Evolutionary conservation across 495 filamentous ascomycete genomes (phyloP).

Genomic region (Neurospora sp.): DNA sequence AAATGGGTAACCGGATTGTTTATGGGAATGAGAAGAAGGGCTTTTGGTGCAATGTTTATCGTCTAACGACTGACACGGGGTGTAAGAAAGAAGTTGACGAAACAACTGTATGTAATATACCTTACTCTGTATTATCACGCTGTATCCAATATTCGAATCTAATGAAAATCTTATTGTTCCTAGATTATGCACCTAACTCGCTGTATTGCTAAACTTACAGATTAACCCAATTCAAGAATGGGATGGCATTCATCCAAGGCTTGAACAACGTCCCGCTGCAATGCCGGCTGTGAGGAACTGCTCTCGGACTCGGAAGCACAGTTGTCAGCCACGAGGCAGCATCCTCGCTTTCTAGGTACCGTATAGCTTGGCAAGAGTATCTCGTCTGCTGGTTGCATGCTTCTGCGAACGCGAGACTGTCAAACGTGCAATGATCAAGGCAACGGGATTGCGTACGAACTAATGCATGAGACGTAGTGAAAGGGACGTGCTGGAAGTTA

Average conservation of each 20-base stretch:
- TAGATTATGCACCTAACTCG: neutral
- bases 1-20: neutral
- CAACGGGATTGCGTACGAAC: neutral
- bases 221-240: neutral
- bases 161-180: neutral
- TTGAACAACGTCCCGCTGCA: neutral
- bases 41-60: neutral
- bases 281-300: neutral
- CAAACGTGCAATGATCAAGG: neutral
- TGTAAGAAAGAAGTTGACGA: neutral
- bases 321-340: neutral
- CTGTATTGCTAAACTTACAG: neutral
- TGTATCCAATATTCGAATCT: neutral
- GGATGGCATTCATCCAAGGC: neutral
- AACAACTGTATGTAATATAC: neutral
- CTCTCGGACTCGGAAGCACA: neutral
- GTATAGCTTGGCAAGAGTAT: neutral
- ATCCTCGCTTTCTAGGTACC: neutral
- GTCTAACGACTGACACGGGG: neutral
- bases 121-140: neutral
- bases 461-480: neutral
- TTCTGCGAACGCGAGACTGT: neutral
- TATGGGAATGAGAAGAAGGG: neutral
- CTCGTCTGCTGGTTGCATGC: neutral
- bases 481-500: neutral